Conservation (phyloP, 2,329 filamentous ascomycete species). For the Colletotrichum caudatum region DNA sequence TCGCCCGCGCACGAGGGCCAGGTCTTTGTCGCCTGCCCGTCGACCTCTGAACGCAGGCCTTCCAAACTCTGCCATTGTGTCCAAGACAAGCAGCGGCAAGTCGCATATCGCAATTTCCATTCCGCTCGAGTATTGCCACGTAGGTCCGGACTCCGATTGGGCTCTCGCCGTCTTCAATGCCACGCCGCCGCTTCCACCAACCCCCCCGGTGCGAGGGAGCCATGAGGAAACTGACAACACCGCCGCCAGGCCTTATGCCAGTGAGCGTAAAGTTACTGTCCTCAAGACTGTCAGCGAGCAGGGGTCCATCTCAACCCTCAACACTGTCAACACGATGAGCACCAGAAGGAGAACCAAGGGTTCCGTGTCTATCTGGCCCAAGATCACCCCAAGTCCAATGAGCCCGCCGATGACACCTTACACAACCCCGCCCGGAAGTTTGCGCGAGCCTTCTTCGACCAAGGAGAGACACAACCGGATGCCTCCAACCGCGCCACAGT, state of each 20-base stretch:
- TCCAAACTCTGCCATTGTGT: slow-evolving; percentile 68
- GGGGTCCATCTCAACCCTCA: slow-evolving; percentile 47
- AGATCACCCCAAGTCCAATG: slow-evolving; percentile 31
- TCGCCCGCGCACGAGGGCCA: slow-evolving; percentile 41
- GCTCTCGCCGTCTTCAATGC: slow-evolving; percentile 42
- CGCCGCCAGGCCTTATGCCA: slow-evolving; percentile 41
- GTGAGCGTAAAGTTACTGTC: slow-evolving; percentile 46
- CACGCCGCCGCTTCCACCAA: slow-evolving; percentile 44
- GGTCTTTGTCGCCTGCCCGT: slow-evolving; percentile 45
- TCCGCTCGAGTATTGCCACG: slow-evolving; percentile 62
- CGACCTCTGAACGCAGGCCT: slow-evolving; percentile 49
- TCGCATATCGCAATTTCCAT: slow-evolving; percentile 73
- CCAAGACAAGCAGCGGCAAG: slow-evolving; percentile 64
- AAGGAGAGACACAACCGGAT: slow-evolving; percentile 14
- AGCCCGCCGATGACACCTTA: slow-evolving; percentile 41
- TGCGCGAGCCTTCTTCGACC: slow-evolving; percentile 19
- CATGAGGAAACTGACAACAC: slow-evolving; percentile 25
- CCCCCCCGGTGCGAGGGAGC: slow-evolving; percentile 23
- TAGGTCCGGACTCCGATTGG: slow-evolving; percentile 47
- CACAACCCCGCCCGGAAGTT: slow-evolving; percentile 35
- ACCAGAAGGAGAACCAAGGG: slow-evolving; percentile 30
- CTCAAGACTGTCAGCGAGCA: slow-evolving; percentile 53
- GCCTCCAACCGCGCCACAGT: slow-evolving; percentile 25
- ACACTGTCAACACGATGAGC: slow-evolving; percentile 24
- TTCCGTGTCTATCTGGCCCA: slow-evolving; percentile 40